Conservation (phyloP, 129 eudicot species). For the Artemisia tridentata region DNA sequence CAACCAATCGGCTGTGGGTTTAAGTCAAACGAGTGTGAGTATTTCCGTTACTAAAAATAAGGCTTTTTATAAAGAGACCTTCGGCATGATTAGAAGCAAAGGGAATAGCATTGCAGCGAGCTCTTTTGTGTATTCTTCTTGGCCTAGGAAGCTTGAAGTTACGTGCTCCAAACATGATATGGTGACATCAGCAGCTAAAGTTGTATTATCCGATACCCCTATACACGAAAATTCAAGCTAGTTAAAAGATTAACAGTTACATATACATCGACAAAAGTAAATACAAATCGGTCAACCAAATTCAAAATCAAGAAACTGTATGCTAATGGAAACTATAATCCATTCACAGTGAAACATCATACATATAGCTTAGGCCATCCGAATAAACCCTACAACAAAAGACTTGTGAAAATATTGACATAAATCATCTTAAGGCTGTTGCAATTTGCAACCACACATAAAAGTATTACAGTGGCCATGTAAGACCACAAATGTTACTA, state of each 20-base stretch:
- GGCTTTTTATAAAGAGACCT: conserved; percentile 38
- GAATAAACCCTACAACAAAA: not conserved
- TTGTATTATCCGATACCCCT: conserved; percentile 47
- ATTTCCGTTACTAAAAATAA: no score
- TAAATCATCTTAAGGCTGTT: not conserved
- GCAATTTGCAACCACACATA: no score
- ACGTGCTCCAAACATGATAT: conserved; percentile 59
- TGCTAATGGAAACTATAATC: not conserved
- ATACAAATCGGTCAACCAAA: not conserved
- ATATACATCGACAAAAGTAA: not conserved
- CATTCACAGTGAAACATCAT: conserved; percentile 6
- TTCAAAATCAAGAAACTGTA: not conserved
- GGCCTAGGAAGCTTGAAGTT: conserved; percentile 36
- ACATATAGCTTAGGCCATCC: not conserved
- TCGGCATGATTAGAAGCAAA: conserved; percentile 55
- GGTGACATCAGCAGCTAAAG: conserved; percentile 50
- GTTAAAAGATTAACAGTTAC: conserved; percentile 18
- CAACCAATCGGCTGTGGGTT: no score
- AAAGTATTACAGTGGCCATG: no score
- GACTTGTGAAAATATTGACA: not conserved
- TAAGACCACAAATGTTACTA: no score
- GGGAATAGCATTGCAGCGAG: conserved; percentile 65
- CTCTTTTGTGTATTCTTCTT: conserved; percentile 40
- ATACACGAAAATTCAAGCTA: conserved; percentile 12
- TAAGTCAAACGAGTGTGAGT: no score